A percentile compares a stretch with the other conserved stretches of the same genome.
These are phyloP conservation scores for Inga leiocalycina DNA, from an alignment of 306 rosid genomes.

Conservation along the genomic window DNA sequence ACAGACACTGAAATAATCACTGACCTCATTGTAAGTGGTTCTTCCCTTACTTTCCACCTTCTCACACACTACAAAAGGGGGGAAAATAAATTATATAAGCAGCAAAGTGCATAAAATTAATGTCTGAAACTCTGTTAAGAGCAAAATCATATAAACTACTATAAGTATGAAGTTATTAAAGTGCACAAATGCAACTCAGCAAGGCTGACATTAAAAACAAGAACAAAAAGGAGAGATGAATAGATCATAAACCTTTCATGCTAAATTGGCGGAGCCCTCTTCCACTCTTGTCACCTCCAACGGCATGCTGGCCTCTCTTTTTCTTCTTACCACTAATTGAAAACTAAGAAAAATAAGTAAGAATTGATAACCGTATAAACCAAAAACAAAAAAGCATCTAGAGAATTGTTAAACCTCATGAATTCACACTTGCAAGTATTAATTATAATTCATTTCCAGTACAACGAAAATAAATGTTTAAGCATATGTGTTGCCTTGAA, in stretches of 20 bases:
- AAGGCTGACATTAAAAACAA: not conserved
- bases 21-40: slow-evolving; percentile 94
- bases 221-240: not conserved
- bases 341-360: slow-evolving; percentile 24
- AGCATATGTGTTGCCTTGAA: not conserved
- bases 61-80: slow-evolving; percentile 74
- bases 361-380: not conserved
- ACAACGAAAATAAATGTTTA: not conserved
- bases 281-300: slow-evolving; percentile 92
- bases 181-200: slow-evolving; percentile 16
- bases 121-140: not conserved
- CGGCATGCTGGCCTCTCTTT: slow-evolving; percentile 94
- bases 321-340: slow-evolving; percentile 75
- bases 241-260: slow-evolving; percentile 78
- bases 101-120: slow-evolving; percentile 5
- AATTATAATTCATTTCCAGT: slow-evolving; percentile 17
- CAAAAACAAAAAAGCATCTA: slow-evolving; percentile 2
- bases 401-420: slow-evolving; percentile 17
- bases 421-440: slow-evolving; percentile 12
- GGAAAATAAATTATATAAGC: slow-evolving; percentile 25
- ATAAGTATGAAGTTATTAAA: slow-evolving; percentile 4
- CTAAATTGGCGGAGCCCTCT: slow-evolving; percentile 98
- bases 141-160: slow-evolving; percentile 12
- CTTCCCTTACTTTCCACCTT: slow-evolving; percentile 98
- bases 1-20: slow-evolving; percentile 29